Conservation (phyloP, 495 filamentous ascomycete genomes). For the Penicillium samsonianum region DNA sequence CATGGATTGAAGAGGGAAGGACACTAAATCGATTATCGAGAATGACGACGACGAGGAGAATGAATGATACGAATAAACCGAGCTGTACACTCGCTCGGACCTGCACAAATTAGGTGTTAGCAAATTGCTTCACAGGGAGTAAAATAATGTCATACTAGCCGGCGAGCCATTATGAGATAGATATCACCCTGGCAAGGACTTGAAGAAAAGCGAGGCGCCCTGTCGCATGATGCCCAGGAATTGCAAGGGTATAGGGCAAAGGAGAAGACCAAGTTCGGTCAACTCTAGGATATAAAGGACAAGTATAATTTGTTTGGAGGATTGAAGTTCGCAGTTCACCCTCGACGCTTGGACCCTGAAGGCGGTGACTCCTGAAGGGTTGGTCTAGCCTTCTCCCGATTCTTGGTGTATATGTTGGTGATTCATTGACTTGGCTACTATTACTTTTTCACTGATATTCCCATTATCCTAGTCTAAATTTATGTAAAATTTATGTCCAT, state of each 20-base stretch:
- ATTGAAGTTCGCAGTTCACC: slow-evolving; percentile 4
- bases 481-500: not conserved
- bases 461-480: not conserved
- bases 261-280: slow-evolving; percentile 34
- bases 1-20: slow-evolving; percentile 78
- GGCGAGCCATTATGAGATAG: slow-evolving; percentile 47
- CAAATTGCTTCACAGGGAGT: not conserved
- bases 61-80: slow-evolving; percentile 61
- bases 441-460: not conserved
- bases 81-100: slow-evolving; percentile 87
- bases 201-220: slow-evolving; percentile 23
- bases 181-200: slow-evolving; percentile 43
- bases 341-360: slow-evolving; percentile 28
- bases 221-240: slow-evolving; percentile 30
- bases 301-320: slow-evolving; percentile 22
- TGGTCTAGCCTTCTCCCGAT: not conserved
- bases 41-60: slow-evolving; percentile 69
- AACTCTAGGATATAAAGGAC: slow-evolving; percentile 26
- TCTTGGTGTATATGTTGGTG: not conserved
- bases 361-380: slow-evolving; percentile 17
- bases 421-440: not conserved
- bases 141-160: slow-evolving; percentile 37
- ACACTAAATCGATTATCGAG: slow-evolving; percentile 81
- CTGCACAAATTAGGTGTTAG: slow-evolving; percentile 25
- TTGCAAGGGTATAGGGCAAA: slow-evolving; percentile 2